phyloP scores from a whole-genome alignment of 345 rosid species.

The Microcos paniculata region DNA sequence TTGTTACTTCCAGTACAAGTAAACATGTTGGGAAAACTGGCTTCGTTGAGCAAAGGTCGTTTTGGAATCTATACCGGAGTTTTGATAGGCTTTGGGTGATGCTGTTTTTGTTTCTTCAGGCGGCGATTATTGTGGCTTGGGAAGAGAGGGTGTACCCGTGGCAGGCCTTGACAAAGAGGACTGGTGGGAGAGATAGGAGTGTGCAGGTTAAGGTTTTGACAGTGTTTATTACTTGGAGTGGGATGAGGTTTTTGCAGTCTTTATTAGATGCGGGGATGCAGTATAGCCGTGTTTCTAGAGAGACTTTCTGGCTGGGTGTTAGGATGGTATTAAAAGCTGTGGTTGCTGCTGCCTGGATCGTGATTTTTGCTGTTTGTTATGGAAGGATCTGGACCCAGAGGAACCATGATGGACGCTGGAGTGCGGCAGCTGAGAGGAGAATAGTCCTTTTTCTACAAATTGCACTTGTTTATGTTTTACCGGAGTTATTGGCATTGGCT shows the following conservation, averaged over 20 bases:
- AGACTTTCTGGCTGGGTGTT: constrained; percentile 63
- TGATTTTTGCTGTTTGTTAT: constrained; percentile 65
- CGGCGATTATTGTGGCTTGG: constrained; percentile 78
- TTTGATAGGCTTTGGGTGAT: constrained; percentile 91
- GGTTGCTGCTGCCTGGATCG: constrained; percentile 70
- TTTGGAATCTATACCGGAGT: constrained; percentile 81
- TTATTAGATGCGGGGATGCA: constrained; percentile 73
- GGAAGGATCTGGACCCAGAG: constrained; percentile 71
- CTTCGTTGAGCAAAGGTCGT: constrained; percentile 93
- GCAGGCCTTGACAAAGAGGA: constrained; percentile 45
- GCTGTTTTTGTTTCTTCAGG: constrained; percentile 73
- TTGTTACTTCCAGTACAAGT: constrained; percentile 47
- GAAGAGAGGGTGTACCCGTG: constrained; percentile 55
- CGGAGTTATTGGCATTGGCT: constrained; percentile 78
- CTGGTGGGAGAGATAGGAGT: constrained; percentile 20
- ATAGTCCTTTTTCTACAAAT: constrained; percentile 60
- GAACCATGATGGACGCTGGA: constrained; percentile 53
- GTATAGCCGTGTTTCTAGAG: constrained; percentile 64
- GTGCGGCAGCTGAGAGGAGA: constrained; percentile 41
- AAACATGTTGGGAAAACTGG: constrained; percentile 93
- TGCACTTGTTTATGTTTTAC: constrained; percentile 58
- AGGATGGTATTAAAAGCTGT: constrained; percentile 76
- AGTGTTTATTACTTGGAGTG: constrained; percentile 85
- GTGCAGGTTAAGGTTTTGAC: constrained; percentile 75
- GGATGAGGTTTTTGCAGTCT: constrained; percentile 75